Base-by-base conservation (phyloP, 2,329 filamentous ascomycete genomes). In the Claviceps sp. region DNA sequence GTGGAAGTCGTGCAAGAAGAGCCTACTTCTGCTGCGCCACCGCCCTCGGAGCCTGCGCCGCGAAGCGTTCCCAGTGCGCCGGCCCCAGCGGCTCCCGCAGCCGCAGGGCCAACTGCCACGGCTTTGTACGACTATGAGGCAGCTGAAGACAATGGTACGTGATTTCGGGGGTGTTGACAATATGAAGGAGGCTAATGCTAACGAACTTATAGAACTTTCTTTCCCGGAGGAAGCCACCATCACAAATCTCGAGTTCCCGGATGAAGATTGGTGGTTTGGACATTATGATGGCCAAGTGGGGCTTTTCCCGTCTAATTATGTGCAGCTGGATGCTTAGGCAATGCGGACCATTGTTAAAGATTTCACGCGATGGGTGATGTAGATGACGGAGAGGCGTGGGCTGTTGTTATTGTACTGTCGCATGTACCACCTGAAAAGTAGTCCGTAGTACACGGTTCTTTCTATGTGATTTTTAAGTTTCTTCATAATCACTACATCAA, bases 181-280 rank as follows among this genome's bases (percentile, higher is more conserved):
- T 11, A 34, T 11, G 8, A 34, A 48, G 13, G 30, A 9, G 7
- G 41, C 47, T 48, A 30, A 41, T 14, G 22, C 34, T 20, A 8
- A 38, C 30, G 30, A n/a, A 42, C 9, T 20, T 18, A 5, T 18
- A 82, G 78, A 82, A 60, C 63, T 82, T 57, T 89, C 85, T 65
- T 98, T 98, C 72, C 88, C 89, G 2, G 93, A 98, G 62, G 85
- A 86, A 34, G 91, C 87, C 41, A 89, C 75, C 56, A 85, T 98
- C 60, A 85, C 79, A 30, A 78, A 85, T 63, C 73, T 98, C 57
- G 88, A 96, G 72, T 97, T 97, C 69, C 93, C 93, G 2, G 93
- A 97, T 62, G 91, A 97, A 58, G 93, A 98, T 65, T 98, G 93
- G 93, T 98, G 93, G 93, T 86, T 91, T 61, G 93, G 93, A 54